Conservation (phyloP, 441 rosid genomes). For the Adansonia rubrostipa region DNA sequence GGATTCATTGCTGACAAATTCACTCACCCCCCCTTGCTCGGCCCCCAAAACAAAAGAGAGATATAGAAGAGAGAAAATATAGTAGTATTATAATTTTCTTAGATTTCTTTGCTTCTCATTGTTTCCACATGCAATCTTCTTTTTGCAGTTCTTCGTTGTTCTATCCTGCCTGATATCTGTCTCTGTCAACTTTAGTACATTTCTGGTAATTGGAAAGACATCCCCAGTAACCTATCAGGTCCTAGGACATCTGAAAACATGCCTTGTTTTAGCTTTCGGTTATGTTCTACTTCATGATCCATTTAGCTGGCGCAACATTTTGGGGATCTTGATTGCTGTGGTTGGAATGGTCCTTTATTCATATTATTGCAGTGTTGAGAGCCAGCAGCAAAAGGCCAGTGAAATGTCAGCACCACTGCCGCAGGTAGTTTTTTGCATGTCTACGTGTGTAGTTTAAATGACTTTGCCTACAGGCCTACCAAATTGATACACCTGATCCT, state of each 20-base stretch:
- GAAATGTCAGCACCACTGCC: conserved; percentile 68
- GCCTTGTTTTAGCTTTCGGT: conserved; percentile 96
- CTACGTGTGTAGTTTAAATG: neutral
- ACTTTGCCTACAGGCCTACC: no score
- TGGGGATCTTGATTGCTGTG: conserved; percentile 86
- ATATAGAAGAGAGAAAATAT: neutral
- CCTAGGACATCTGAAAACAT: conserved; percentile 94
- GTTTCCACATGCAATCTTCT: conserved; percentile 28
- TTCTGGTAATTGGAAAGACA: conserved; percentile 95
- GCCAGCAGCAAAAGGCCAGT: conserved; percentile 85
- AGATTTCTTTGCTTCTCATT: conserved; percentile 22
- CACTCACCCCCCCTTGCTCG: neutral
- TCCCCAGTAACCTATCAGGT: conserved; percentile 99
- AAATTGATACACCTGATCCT: neutral
- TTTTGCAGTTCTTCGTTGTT: conserved; percentile 92
- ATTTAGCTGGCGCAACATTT: conserved; percentile 93
- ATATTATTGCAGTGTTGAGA: conserved; percentile 70
- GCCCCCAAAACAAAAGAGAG: neutral
- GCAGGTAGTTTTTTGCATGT: conserved; percentile 54
- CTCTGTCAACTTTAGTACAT: conserved; percentile 97
- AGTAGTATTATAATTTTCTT: conserved; percentile 23
- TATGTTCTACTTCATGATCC: conserved; percentile 87
- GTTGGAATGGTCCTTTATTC: conserved; percentile 92
- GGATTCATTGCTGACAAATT: conserved; percentile 27
- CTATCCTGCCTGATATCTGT: conserved; percentile 96